Conservation (phyloP, 768 basidiomycete species). For the Boletales sp. region DNA sequence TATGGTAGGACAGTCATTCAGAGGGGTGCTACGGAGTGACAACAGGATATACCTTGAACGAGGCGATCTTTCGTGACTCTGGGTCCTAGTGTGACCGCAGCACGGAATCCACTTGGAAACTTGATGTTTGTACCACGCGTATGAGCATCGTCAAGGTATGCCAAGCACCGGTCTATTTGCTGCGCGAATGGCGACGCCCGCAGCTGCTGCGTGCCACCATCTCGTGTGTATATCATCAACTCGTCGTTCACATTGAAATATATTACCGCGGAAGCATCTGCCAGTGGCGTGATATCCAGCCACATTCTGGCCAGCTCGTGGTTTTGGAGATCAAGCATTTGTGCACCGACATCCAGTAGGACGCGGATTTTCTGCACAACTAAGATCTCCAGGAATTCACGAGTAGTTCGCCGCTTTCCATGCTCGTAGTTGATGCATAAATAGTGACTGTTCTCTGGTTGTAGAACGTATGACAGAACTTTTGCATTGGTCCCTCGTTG, state of each 20-base stretch:
- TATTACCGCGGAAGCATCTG: slow-evolving; percentile 16
- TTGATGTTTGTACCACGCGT: slow-evolving; percentile 16
- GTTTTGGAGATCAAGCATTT: slow-evolving; percentile 49
- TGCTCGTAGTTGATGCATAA: not conserved
- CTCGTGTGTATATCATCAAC: slow-evolving; percentile 30
- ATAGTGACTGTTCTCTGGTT: slow-evolving; percentile 17
- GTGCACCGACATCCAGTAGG: slow-evolving; percentile 51
- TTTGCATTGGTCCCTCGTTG: slow-evolving; percentile 12
- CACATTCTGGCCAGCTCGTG: slow-evolving; percentile 35
- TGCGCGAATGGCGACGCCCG: slow-evolving; percentile 25
- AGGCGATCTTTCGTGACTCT: slow-evolving; percentile 13
- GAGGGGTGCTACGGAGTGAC: no score
- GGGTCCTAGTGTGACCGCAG: slow-evolving; percentile 11
- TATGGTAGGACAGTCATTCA: slow-evolving; percentile 13
- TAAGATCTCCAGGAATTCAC: slow-evolving; percentile 28
- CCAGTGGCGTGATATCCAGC: slow-evolving; percentile 24
- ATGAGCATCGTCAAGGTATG: slow-evolving; percentile 14
- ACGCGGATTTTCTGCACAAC: slow-evolving; percentile 36
- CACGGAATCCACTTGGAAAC: slow-evolving; percentile 11
- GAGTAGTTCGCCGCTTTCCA: slow-evolving; percentile 10
- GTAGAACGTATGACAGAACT: slow-evolving; percentile 19
- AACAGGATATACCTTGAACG: slow-evolving; percentile 6
- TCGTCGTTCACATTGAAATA: slow-evolving; percentile 16
- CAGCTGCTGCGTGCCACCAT: slow-evolving; percentile 35
- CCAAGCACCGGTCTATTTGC: slow-evolving; percentile 3